A percentile compares a stretch with the other conserved stretches of the same genome.
These are phyloP conservation scores for Lentinula sp. DNA, from an alignment of 768 basidiomycete species.

Conservation along the genomic window DNA sequence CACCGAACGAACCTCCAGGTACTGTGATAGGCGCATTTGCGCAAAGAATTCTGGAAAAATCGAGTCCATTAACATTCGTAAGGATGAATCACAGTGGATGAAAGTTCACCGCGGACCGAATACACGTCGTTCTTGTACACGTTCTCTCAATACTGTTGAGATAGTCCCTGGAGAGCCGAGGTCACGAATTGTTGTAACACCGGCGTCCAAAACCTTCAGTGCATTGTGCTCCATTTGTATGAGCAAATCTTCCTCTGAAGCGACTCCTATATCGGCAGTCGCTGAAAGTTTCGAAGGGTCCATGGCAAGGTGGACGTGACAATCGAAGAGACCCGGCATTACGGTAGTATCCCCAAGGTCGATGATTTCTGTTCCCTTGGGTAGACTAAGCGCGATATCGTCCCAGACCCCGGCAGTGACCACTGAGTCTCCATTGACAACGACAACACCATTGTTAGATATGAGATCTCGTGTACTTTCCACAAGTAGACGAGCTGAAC, in stretches of 20 bases:
- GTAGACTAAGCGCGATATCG: neutral
- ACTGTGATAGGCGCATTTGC: constrained; percentile 2
- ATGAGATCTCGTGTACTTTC: neutral
- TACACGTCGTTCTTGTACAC: neutral
- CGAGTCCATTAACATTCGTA: neutral
- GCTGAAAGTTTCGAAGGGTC: neutral
- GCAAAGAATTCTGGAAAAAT: neutral
- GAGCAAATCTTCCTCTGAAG: neutral
- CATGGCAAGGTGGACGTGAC: constrained; percentile 3
- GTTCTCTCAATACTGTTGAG: neutral
- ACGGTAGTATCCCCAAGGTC: neutral
- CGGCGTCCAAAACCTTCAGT: neutral
- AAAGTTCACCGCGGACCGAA: constrained; percentile 2
- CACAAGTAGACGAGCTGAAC: neutral
- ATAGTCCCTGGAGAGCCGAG: constrained; percentile 2
- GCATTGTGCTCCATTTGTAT: neutral
- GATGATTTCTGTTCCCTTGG: neutral
- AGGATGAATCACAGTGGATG: neutral
- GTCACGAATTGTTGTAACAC: constrained; percentile 2
- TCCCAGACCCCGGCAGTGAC: neutral
- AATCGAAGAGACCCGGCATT: constrained; percentile 3
- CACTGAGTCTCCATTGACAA: neutral
- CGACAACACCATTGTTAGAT: neutral
- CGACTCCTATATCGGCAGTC: neutral
- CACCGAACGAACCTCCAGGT: neutral